Evolutionary conservation across 2,329 filamentous ascomycete species (phyloP), one percentile per base, ranked within the genome.

Genomic region (Colletotrichum sp.): DNA sequence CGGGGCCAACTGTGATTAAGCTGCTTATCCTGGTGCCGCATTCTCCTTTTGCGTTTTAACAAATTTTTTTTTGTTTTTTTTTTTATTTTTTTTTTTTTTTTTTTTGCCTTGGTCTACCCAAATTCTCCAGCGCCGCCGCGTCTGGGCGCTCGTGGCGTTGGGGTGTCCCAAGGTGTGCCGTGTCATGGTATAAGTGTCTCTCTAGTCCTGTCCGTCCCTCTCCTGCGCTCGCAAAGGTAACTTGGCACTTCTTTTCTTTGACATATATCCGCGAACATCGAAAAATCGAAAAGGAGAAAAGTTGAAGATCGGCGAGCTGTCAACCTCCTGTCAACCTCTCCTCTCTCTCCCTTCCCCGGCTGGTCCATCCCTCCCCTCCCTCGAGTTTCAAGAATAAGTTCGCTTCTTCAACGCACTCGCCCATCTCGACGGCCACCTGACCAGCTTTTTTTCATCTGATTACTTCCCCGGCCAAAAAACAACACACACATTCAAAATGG

Each of bases 401-500:
- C 26, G 55, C 36, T 59, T 32, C 28, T 49, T 30, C 8, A 24
- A 18, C 21, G 39, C 21, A 16, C 13, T 28, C 15, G 44, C 34
- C 24, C 72, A 32, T 10, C 21, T 65, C 21, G 36, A 65, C 57
- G 55, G 57, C 39, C 32, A 49, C 70, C 49, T 64, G 57, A 26
- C 44, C 71, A 49, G 57, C 36, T 44, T 24, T 24, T 57, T 57
- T 57, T 60, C 57, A 8, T 73, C 34, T 44, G 44, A 57, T 26
- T 39, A 36, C 5, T 30, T 6, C 8, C 30, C 30, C 63, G 8
- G 13, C 32, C 10, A 24, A 16, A 12, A 24, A n/a, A 30, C 28
- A 34, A 26, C 28, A 18, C 13, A 24, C 52, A 36, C 44, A 9
- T 24, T 72, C 73, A 79, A 70, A 21, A 82, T 82, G 79, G 78